Percentiles rank a stretch among this genome's conserved stretches.
Conservation (phyloP, 2,329 filamentous ascomycete species). For the Keithomyces neogunnii region DNA sequence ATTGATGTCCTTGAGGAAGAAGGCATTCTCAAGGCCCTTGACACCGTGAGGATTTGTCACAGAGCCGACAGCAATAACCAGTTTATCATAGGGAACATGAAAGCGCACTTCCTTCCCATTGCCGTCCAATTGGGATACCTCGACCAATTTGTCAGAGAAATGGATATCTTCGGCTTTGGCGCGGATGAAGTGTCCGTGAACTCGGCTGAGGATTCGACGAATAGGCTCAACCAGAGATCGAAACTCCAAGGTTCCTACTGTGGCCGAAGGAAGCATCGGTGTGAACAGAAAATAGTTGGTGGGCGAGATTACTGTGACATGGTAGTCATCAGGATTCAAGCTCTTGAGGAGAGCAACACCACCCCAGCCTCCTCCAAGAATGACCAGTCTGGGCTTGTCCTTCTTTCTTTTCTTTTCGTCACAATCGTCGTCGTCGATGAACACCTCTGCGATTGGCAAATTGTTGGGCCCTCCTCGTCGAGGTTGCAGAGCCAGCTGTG, state of each 20-base stretch:
- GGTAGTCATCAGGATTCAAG: constrained; percentile 83
- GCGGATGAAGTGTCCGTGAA: constrained; percentile 84
- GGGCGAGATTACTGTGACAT: constrained; percentile 90
- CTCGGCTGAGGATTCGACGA: constrained; percentile 67
- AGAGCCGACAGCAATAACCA: constrained; percentile 86
- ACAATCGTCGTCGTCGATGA: constrained; percentile 82
- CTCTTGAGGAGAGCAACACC: constrained; percentile 87
- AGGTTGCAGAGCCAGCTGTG: constrained; percentile 72
- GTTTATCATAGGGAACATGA: constrained; percentile 95
- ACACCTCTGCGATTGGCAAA: constrained; percentile 77
- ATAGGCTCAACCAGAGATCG: constrained; percentile 90
- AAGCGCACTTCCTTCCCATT: constrained; percentile 70
- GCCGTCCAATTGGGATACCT: constrained; percentile 66
- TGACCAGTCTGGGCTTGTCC: constrained; percentile 86
- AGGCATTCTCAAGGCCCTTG: constrained; percentile 85
- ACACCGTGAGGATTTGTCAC: constrained; percentile 93
- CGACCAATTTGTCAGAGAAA: constrained; percentile 84
- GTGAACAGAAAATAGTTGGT: constrained; percentile 98
- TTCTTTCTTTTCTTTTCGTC: constrained; percentile 62
- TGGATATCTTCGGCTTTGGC: constrained; percentile 83
- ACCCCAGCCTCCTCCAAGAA: constrained; percentile 92
- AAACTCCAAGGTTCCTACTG: constrained; percentile 88
- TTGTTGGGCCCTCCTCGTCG: constrained; percentile 87
- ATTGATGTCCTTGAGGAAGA: constrained; percentile 91
- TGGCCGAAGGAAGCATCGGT: constrained; percentile 94